A percentile compares a stretch with the other conserved stretches of the same genome.
These are phyloP conservation scores for Trametopsis cervina DNA, from an alignment of 768 basidiomycete genomes.

Conservation along the genomic window DNA sequence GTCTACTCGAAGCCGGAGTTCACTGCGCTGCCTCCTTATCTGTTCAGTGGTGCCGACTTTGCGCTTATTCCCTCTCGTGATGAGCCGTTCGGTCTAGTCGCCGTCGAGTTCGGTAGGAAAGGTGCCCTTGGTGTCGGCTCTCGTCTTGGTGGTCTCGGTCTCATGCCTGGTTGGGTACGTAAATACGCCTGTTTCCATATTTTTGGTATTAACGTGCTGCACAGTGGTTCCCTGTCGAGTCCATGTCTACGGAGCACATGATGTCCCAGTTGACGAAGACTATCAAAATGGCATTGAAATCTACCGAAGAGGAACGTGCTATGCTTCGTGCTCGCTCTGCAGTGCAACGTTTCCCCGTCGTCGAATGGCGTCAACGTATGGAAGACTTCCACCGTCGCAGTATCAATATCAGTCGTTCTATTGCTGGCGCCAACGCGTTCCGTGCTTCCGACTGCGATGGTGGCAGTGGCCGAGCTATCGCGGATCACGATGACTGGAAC, in stretches of 20 bases:
- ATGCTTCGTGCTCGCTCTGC: conserved; percentile 91
- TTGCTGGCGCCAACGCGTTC: conserved; percentile 75
- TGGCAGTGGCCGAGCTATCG: conserved; percentile 35
- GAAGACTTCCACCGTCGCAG: conserved; percentile 92
- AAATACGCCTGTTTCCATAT: too few species aligned
- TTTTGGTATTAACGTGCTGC: neutral
- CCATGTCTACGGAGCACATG: conserved; percentile 89
- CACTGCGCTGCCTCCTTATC: conserved; percentile 85
- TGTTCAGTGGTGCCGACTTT: conserved; percentile 94
- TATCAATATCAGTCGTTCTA: conserved; percentile 59
- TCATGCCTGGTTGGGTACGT: conserved; percentile 97
- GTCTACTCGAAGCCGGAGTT: conserved; percentile 97
- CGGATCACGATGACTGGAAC: conserved; percentile 75
- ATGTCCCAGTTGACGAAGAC: conserved; percentile 91
- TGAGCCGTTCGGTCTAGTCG: conserved; percentile 93
- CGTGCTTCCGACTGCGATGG: conserved; percentile 50
- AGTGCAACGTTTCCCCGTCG: conserved; percentile 93
- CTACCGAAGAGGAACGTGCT: conserved; percentile 84
- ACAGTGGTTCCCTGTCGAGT: conserved; percentile 97
- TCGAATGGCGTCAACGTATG: conserved; percentile 94
- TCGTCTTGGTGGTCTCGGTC: conserved; percentile 88
- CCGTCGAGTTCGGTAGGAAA: conserved; percentile 94
- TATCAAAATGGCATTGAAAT: conserved; percentile 89
- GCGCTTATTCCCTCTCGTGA: conserved; percentile 94
- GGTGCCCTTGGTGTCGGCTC: conserved; percentile 94